Evolutionary conservation across 139 green algal genomes (phyloP).

Genomic region (Limnomonas spitsbergensis): DNA sequence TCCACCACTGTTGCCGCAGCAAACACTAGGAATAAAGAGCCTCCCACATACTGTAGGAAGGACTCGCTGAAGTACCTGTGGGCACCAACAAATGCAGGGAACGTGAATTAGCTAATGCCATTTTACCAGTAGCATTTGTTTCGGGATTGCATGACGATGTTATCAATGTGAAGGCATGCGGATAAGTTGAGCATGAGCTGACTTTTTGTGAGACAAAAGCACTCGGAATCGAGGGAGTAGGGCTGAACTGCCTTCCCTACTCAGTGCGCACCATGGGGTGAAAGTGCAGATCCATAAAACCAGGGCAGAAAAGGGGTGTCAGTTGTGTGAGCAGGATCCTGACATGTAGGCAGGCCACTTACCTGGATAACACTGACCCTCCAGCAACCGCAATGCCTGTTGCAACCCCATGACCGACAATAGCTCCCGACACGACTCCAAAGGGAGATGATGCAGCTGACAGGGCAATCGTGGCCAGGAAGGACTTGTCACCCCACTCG

Average conservation of each 20-base stretch:
- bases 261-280: too few relatives aligned
- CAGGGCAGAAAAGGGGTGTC: too few relatives aligned
- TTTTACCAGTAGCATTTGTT: too few relatives aligned
- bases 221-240: too few relatives aligned
- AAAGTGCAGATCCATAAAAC: too few relatives aligned
- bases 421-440: constrained; percentile 72
- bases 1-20: constrained; percentile 76
- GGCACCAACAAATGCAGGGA: neutral
- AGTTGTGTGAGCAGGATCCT: neutral
- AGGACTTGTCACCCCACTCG: constrained; percentile 99
- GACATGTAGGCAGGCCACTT: neutral
- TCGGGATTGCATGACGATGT: too few relatives aligned
- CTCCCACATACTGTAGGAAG: constrained; percentile 78
- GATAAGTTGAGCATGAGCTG: neutral
- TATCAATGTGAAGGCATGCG: too few relatives aligned
- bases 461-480: constrained; percentile 96
- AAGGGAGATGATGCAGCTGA: constrained; percentile 62
- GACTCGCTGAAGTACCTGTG: constrained; percentile 69
- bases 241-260: too few relatives aligned
- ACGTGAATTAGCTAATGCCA: too few relatives aligned
- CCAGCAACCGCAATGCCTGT: constrained; percentile 80
- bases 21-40: constrained; percentile 89
- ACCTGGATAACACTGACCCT: constrained; percentile 22
- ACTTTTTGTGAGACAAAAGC: neutral
- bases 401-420: constrained; percentile 84